Evolutionary conservation across 805 yeast genomes (phyloP), one percentile per base, ranked within the genome.

Genomic region (Pichia paraexigua): DNA sequence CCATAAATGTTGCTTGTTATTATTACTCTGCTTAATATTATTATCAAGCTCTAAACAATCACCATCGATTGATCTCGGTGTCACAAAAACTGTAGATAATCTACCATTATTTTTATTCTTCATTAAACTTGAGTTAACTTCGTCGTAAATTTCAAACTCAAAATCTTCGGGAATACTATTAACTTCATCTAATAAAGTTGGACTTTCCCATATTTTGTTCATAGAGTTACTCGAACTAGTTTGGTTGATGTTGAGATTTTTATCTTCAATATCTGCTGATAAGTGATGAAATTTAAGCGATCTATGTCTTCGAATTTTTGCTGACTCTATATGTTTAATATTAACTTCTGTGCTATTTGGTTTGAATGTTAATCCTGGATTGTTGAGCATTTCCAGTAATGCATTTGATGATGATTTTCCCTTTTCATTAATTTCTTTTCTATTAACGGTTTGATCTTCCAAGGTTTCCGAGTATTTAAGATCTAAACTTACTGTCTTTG

Each of bases 141-240:
- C 17, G 17, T 28, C 35, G 13, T 46, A 41, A 27, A 18, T 10
- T 5, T 48, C 62, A 53, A 61, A 61, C 9, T 67, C 72, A 48
- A 53, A 68, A 51, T 70, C 74, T 48, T 67, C 72, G 1, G 73
- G 72, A 5, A 70, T 51, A 35, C 55, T 57, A 46, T 70, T 70
- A 28, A 68, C 60, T 52, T 70, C 73, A 53, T 69, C 73, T 17
- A 70, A 30, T 3, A 50, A 46, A 9, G 32, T 15, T 13, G 20
- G 11, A 21, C 52, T 54, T 37, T 56, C 53, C 49, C 46, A 41
- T 15, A 43, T 24, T 4, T 8, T 24, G n/a, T 40, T 39, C 10
- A 6, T 28, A 25, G 27, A 22, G 5, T 24, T 43, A 28, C 39
- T 42, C 4, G 17, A 3, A 9, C 24, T 25, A 12, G 32, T 24